These are phyloP conservation scores for Pleurostoma richardsiae DNA, from an alignment of 2,329 filamentous ascomycete species.

Conservation along the genomic window DNA sequence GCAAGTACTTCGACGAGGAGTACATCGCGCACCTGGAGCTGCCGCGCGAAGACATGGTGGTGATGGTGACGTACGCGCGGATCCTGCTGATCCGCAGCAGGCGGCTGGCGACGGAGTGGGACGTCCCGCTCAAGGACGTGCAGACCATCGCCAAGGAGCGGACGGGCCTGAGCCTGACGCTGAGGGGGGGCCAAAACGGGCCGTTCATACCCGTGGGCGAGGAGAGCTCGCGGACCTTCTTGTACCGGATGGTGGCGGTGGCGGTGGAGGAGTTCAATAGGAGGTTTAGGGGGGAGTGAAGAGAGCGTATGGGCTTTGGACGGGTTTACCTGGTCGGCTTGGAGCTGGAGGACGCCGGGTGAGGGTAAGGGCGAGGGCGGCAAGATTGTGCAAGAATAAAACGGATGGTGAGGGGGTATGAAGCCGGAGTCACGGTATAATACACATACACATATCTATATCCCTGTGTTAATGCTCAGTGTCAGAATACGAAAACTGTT, in stretches of 20 bases:
- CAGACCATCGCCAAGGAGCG: slow-evolving; percentile 97
- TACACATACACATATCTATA: too few species aligned
- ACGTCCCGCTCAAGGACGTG: slow-evolving; percentile 90
- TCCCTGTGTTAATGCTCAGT: too few species aligned
- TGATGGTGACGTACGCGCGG: slow-evolving; percentile 80
- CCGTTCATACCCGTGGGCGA: slow-evolving; percentile 94
- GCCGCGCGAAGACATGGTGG: slow-evolving; percentile 79
- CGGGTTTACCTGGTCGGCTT: too few species aligned
- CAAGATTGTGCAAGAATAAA: too few species aligned
- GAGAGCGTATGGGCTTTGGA: too few species aligned
- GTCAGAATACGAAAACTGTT: too few species aligned
- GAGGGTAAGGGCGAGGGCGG: too few species aligned
- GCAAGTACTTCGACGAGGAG: slow-evolving; percentile 94
- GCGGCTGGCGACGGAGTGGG: slow-evolving; percentile 87
- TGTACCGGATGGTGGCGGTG: slow-evolving; percentile 61
- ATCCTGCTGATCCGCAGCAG: slow-evolving; percentile 89
- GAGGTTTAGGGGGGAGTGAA: slow-evolving; percentile 38
- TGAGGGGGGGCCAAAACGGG: slow-evolving; percentile 87
- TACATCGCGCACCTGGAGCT: slow-evolving; percentile 97
- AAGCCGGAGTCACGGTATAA: too few species aligned
- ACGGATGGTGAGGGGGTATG: too few species aligned
- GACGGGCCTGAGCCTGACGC: slow-evolving; percentile 82
- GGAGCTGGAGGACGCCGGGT: too few species aligned
- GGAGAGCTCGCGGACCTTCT: slow-evolving; percentile 63
- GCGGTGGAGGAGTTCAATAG: slow-evolving; percentile 65